phyloP scores from a whole-genome alignment of 2,329 filamentous ascomycete species.

The Nothomitra cinnamomea region DNA sequence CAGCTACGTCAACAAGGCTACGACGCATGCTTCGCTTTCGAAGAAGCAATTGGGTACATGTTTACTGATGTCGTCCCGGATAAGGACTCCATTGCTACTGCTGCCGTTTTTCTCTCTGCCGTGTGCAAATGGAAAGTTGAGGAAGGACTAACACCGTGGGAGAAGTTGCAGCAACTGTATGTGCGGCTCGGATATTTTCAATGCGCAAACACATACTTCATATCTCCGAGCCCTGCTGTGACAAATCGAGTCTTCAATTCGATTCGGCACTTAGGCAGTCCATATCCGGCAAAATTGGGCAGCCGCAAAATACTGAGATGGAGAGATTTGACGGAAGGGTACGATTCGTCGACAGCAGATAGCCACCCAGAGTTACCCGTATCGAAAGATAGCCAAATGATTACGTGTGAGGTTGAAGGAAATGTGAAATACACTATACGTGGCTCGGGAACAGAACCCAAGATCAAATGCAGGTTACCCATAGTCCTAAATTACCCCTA shows the following conservation, averaged over 20 bases:
- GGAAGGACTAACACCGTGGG: constrained; percentile 38
- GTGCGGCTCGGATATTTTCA: constrained; percentile 41
- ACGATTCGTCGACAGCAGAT: constrained; percentile 36
- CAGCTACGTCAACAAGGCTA: constrained; percentile 32
- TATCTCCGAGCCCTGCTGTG: constrained; percentile 34
- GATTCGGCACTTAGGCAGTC: constrained; percentile 21
- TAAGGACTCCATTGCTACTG: constrained; percentile 46
- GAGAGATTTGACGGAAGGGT: constrained; percentile 44
- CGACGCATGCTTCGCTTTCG: constrained; percentile 39
- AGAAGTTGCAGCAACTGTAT: constrained; percentile 40
- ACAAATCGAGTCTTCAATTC: constrained; percentile 37
- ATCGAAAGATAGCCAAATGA: constrained; percentile 42
- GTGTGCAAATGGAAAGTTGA: constrained; percentile 29
- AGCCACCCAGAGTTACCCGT: constrained; percentile 37
- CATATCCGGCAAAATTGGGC: constrained; percentile 30
- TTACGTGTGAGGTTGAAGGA: constrained; percentile 41
- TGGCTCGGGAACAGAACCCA: constrained; percentile 47
- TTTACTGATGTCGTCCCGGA: constrained; percentile 43
- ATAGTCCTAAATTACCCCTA: no score
- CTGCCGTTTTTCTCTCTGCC: constrained; percentile 40
- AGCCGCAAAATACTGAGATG: constrained; percentile 35
- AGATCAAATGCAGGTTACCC: constrained; percentile 36
- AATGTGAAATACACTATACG: constrained; percentile 40
- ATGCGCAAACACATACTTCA: constrained; percentile 46
- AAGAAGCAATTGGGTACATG: constrained; percentile 53